Base-by-base conservation (phyloP, 2,329 filamentous ascomycete species). In the Fusarium sarcochroum region DNA sequence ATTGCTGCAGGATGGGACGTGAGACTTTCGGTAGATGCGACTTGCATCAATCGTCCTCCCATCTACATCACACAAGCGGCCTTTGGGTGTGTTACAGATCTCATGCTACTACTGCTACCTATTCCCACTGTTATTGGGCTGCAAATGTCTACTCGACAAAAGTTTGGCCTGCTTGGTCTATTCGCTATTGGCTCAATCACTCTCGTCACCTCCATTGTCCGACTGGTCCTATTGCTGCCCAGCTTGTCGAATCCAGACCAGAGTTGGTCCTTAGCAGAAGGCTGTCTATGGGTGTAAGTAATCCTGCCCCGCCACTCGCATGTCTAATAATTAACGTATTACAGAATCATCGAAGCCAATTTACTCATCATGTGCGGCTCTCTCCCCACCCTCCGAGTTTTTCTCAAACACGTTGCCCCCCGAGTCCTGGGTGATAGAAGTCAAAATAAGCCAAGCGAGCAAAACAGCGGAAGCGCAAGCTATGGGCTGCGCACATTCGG, bases 11-110 rank as follows among this genome's bases (percentile, higher is more conserved):
- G 58, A 14, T 62, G 58, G 58, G 40, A 62, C 6, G 58, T 62
- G 0, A 61, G 58, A 6, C 30, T 62, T 2, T 54, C 58, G 0
- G 40, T 13, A 15, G 41, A 23, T 0, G 58, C 58, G 2, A 30
- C 41, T 5, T 62, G 58, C 7, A 61, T 62, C 15, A 62, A 62
- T 6, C 56, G 58, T 0, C 58, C 58, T 25, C 58, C 58, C 0
- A 62, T 62, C 4, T 62, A 62, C 17, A 54, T 62, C 6, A 54
- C 56, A 0, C 58, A 62, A 11, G 58, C 58, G 41, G 58, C 58
- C 0, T 62, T 62, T 15, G 58, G 58, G 1, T 62, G 56, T 7
- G 18, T 62, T 7, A 62, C 58, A 7, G 58, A 62, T 17, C 11
- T 62, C 3, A 62, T 61, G 58, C 7, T 62, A 0, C 23, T 62